Percentiles rank a stretch among this genome's conserved stretches.
Conservation (phyloP, 495 filamentous ascomycete genomes). For the Podospora conica region DNA sequence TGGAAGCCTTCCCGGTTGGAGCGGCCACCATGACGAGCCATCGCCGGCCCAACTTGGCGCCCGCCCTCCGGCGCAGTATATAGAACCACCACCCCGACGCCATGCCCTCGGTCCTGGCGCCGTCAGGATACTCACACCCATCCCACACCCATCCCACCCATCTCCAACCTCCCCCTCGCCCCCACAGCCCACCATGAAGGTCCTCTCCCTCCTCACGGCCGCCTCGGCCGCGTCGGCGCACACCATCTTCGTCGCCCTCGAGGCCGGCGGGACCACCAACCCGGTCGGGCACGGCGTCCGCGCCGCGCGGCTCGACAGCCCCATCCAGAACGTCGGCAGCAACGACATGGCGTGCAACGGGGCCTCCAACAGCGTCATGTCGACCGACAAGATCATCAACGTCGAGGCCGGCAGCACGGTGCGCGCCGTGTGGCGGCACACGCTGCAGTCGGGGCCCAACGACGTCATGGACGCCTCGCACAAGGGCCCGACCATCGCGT, state of each 20-base stretch:
- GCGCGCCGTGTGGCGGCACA: slow-evolving; percentile 46
- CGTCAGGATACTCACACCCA: not conserved
- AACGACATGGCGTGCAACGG: slow-evolving; percentile 51
- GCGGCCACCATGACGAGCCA: not conserved
- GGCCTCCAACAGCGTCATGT: slow-evolving; percentile 46
- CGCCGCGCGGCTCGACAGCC: slow-evolving; percentile 39
- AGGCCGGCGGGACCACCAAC: slow-evolving; percentile 32
- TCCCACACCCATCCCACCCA: not conserved
- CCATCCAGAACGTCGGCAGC: slow-evolving; percentile 47
- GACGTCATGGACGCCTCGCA: slow-evolving; percentile 47
- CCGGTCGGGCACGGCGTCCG: slow-evolving; percentile 32
- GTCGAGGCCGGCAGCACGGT: slow-evolving; percentile 46
- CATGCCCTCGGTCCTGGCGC: not conserved
- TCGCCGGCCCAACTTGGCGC: not conserved
- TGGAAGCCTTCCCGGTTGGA: slow-evolving; percentile 6
- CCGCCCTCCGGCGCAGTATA: not conserved
- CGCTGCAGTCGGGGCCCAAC: slow-evolving; percentile 36
- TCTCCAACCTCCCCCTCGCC: not conserved
- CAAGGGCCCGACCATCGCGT: slow-evolving; percentile 45
- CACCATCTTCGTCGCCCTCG: slow-evolving; percentile 52
- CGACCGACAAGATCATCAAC: slow-evolving; percentile 40
- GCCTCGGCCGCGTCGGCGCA: slow-evolving; percentile 42
- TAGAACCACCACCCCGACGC: not conserved
- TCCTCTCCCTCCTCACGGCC: slow-evolving; percentile 22
- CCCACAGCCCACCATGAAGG: slow-evolving; percentile 20